Evolutionary conservation across 106 monocot species (phyloP).

Genomic region (Dendrobium catenatum): DNA sequence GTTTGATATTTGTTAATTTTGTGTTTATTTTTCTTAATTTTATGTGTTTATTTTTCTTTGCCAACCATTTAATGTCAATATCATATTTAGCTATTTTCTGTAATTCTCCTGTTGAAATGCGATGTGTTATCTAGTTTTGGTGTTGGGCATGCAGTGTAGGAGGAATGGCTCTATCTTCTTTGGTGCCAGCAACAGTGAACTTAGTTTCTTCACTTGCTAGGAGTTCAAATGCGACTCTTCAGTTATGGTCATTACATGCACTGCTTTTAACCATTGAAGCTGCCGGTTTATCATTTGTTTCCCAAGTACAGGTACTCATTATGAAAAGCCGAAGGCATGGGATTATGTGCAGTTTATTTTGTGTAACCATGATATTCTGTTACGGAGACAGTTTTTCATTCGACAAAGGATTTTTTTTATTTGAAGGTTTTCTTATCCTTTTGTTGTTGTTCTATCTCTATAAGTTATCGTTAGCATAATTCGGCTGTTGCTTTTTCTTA

Average conservation of each 20-base stretch:
- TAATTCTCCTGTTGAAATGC: background rate
- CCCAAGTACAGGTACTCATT: conserved; percentile 85
- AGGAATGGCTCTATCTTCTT: conserved; percentile 88
- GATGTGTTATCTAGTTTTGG: background rate
- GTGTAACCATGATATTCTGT: background rate
- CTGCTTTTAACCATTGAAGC: conserved; percentile 97
- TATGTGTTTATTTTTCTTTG: background rate
- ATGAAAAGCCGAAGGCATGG: background rate
- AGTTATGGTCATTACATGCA: conserved; percentile 89
- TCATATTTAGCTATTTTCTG: background rate
- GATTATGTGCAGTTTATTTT: background rate
- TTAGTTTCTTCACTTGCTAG: conserved; percentile 66
- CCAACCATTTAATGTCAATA: background rate
- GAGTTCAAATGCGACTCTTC: conserved; percentile 67
- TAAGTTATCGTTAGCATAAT: background rate
- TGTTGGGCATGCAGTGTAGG: conserved; percentile 73
- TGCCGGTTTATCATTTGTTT: conserved; percentile 89
- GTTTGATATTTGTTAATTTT: background rate
- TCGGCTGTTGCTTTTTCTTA: background rate
- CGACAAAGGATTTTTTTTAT: background rate
- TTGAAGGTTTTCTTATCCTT: background rate
- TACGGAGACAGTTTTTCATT: background rate
- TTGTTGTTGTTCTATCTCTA: background rate
- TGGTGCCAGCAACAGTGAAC: conserved; percentile 79
- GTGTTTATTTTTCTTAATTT: background rate